Conservation (phyloP, 176 grass and related monocot species). For the Alloteropsis semialata region DNA sequence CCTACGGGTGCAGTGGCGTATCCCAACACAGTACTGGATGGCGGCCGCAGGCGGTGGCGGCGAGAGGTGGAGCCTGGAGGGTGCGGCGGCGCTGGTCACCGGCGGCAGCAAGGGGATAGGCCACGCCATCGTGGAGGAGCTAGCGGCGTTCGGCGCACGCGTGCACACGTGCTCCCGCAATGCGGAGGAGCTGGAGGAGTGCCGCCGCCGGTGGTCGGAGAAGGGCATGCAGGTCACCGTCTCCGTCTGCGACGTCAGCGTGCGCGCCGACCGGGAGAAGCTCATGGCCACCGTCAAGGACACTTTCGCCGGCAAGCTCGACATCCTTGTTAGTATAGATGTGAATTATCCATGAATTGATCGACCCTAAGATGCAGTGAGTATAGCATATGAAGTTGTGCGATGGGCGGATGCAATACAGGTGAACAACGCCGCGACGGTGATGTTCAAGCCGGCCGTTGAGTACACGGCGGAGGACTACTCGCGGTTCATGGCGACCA, state of each 20-base stretch:
- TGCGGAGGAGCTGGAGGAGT: constrained; percentile 26
- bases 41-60: too few species aligned
- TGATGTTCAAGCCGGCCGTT: background rate
- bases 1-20: too few species aligned
- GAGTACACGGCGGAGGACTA: background rate
- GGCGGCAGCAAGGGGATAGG: too few species aligned
- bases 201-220: constrained; percentile 20
- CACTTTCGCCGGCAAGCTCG: background rate
- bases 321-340: too few species aligned
- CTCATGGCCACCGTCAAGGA: constrained; percentile 8
- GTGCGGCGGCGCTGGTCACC: too few species aligned
- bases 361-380: too few species aligned
- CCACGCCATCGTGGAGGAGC: constrained; percentile 44
- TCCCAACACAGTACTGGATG: too few species aligned
- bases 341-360: too few species aligned
- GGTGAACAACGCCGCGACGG: background rate
- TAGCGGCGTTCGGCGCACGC: constrained; percentile 25
- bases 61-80: too few species aligned
- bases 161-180: constrained; percentile 54
- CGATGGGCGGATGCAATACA: too few species aligned
- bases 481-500: constrained; percentile 12
- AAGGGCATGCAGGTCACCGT: background rate
- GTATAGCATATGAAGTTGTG: too few species aligned
- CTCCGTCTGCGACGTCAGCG: constrained; percentile 19
- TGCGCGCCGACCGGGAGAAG: background rate